Evolutionary conservation across 148 eudicot genomes (phyloP), one percentile per base, ranked within the genome.

Genomic region (Fallopia convolvulus): DNA sequence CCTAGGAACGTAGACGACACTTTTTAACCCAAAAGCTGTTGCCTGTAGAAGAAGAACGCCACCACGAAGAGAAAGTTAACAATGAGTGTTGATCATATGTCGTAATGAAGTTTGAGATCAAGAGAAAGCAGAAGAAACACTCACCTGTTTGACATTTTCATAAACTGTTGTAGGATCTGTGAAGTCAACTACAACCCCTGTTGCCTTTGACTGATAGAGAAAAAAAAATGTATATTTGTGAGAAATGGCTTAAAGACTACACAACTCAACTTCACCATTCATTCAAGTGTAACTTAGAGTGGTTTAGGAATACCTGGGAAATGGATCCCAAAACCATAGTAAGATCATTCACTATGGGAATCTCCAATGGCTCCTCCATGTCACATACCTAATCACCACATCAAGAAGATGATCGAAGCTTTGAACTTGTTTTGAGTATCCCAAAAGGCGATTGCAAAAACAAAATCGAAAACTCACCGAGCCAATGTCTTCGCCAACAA

Each of bases 281-380:
- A 55, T 55, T 23, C 70, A 68, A 26, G 26, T 68, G 42, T 7
- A 63, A 20, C 26, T 70, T 47, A 65, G 13, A 46, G 18, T 44
- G n/a, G 6, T 48, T 4, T n/a, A 20, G 36, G n/a, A 32, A 50
- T 84, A 94, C 98, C 97, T 94, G 99, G 81, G 99, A 92, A 77
- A 92, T 92, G 30, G 97, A 94, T 36, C 99, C 99, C 78, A 94
- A 74, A 14, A 92, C 89, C 99, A 90, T 92, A 14, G 97, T 92
- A 65, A 94, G 94, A 84, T 94, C 94, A 80, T 79, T 90, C 68
- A 89, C 78, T 75, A 94, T 88, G 61, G 99, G 99, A 80, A 94
- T 89, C 80, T 94, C 99, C 75, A 94, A 81, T 5, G 96, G 79
- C 77, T 94, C 97, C 88, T 92, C 93, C 99, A 94, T 90, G 72